Evolutionary conservation across 371 early-diverging fungal species (phyloP).

Genomic region (Blyttiomyces sp.): DNA sequence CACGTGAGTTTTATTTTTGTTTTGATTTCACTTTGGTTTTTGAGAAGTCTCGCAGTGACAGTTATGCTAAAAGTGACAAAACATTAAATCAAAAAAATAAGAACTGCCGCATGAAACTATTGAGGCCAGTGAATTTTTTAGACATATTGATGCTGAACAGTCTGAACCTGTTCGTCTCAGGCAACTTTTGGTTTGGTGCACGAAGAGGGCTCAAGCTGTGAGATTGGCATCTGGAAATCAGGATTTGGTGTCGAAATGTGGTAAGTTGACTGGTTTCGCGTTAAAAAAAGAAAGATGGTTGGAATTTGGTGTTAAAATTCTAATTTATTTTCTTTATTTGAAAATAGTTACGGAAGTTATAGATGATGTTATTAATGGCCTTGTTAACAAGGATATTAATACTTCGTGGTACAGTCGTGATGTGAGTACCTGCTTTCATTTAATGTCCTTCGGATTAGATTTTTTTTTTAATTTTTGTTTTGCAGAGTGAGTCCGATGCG

Average conservation of each 20-base stretch:
- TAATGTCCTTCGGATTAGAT: slow-evolving; percentile 2
- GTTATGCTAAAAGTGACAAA: not conserved
- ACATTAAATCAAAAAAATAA: slow-evolving; percentile 12
- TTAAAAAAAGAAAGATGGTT: too few relatives aligned
- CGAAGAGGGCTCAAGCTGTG: slow-evolving; percentile 21
- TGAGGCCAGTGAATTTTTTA: slow-evolving; percentile 49
- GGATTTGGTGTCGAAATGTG: not conserved
- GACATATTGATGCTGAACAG: slow-evolving; percentile 65
- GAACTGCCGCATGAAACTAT: slow-evolving; percentile 62
- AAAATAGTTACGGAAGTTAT: slow-evolving; percentile 26
- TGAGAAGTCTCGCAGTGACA: not conserved
- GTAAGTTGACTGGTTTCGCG: too few relatives aligned
- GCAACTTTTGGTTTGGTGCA: slow-evolving; percentile 67
- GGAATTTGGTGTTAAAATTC: not conserved
- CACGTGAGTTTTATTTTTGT: slow-evolving; percentile 31
- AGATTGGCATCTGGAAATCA: not conserved
- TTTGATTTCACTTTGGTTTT: not conserved
- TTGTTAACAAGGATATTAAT: slow-evolving; percentile 40
- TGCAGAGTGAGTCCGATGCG: not conserved
- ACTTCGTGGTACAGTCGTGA: slow-evolving; percentile 60
- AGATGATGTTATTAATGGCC: slow-evolving; percentile 46
- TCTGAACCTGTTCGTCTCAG: slow-evolving; percentile 66
- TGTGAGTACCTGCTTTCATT: not conserved
- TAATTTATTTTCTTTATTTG: not conserved
- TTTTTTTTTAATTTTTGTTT: not conserved